Base-by-base conservation (phyloP, 352 stramenopile species). In the Aphanomyces cochlioides region DNA sequence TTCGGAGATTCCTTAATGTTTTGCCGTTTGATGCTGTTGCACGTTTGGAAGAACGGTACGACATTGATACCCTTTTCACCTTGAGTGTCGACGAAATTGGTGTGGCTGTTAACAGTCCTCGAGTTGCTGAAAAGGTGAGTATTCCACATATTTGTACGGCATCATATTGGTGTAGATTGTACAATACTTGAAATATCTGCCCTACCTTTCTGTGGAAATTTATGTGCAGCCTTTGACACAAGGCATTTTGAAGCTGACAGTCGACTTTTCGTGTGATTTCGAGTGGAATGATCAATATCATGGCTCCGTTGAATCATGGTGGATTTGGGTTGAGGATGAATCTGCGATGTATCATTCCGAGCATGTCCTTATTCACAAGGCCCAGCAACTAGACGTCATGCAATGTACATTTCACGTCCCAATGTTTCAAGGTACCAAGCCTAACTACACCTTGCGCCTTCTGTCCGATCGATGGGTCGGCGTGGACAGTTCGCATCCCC, bases 251-350 rank as follows among this genome's bases (percentile, higher is more conserved):
- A 88, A 89, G 43, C 73, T 98, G 5, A 86, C 90, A n/a, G 90
- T 99, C 43, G 79, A 77, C 10, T 65, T 94, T 17, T 48, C 37
- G 12, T 83, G 89, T 39, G 74, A 79, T 38, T 98, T 97, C 76
- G 80, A 88, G 21, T 98, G 92, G 92, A 77, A 79, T 40, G 77
- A 83, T 58, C 78, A 82, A 58, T 88, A 85, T 74, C 90, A 98
- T 74, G 91, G 93, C 34, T 79, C 17, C 21, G 79, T 83, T 1
- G 81, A 97, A 69, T 78, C 79, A 15, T 99, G 97, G 43, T 99
- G 96, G 95, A 76, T 99, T 12, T 99, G 96, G 97, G 89, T 99
- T 12, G 97, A 99, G 84, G 97, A 99, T 73, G 83, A 83, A 0
- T 77, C 87, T 17, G 95, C 85, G 50, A 97, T 98, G 65, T 98